A percentile compares a stretch with the other conserved stretches of the same genome.
Evolutionary conservation across 2,329 filamentous ascomycete genomes (phyloP).

Genomic region (Juglanconis sp.): DNA sequence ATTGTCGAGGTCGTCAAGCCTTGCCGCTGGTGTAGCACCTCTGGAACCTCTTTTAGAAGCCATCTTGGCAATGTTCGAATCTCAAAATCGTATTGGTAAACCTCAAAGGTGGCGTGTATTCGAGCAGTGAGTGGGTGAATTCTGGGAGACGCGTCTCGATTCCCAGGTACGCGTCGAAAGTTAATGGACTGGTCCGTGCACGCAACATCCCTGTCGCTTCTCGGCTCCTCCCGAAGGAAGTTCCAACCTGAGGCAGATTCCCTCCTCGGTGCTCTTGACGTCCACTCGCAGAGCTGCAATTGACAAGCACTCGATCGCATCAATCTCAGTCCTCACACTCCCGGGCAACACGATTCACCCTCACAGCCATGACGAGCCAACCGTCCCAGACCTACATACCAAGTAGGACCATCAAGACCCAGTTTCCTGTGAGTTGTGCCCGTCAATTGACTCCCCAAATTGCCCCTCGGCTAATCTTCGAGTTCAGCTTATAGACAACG

Average conservation of each 20-base stretch:
- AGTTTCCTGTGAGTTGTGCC: conserved; percentile 73
- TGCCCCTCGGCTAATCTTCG: conserved; percentile 21
- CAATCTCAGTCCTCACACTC: conserved; percentile 7
- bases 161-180: not conserved
- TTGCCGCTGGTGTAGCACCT: conserved; percentile 30
- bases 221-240: conserved; percentile 4
- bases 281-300: conserved; percentile 13
- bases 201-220: not conserved
- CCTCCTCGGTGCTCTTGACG: not conserved
- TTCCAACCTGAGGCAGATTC: not conserved
- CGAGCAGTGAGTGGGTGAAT: not conserved
- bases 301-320: conserved; percentile 10
- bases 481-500: conserved; percentile 91
- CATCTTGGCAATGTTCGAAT: not conserved
- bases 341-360: conserved; percentile 18
- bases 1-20: conserved; percentile 69
- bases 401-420: conserved; percentile 74
- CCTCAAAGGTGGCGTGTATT: not conserved
- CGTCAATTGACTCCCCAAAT: conserved; percentile 21
- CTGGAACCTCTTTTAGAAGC: conserved; percentile 9
- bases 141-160: conserved; percentile 11
- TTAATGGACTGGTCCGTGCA: conserved; percentile 15
- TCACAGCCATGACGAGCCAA: conserved; percentile 37
- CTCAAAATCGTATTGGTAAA: not conserved
- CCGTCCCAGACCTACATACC: conserved; percentile 54